Evolutionary conservation across 257 asterid species (phyloP), one percentile per base, ranked within the genome.

Genomic region (Solanum verrucosum): DNA sequence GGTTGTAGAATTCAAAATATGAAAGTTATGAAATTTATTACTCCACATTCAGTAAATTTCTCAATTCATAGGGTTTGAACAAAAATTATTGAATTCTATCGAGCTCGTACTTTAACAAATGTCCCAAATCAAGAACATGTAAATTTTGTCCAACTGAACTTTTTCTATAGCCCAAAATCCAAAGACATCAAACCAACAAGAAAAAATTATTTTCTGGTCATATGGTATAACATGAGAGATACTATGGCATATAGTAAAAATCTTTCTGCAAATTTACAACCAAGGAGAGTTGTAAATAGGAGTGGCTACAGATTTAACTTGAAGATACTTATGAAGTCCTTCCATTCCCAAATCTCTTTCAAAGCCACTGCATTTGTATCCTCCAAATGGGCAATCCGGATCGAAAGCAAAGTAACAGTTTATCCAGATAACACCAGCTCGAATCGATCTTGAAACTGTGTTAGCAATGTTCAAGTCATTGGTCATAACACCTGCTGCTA

Each of bases 401-500:
- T 93, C 96, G 11, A 95, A 95, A 10, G 94, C 96, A 21, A 93
- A 89, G 60, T 94, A 96, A 49, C 98, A 95, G 72, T 96, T 96
- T 59, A 96, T 93, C 98, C 98, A 95, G 65, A 96, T 91, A 1
- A 92, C 85, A 9, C 99, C 99, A 1, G 98, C 98, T 0, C 94
- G 93, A 6, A 96, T 90, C 20, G 98, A 95, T 90, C 98, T 92
- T 9, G 98, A 91, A 5, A 96, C 94, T 15, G 96, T 95, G 95
- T 96, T 96, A 16, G 96, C 97, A 4, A 87, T 93, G 95, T 96
- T 92, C 89, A 95, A 87, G 86, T 96, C 83, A 44, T 95, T 94
- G 10, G 98, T 95, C 98, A 96, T 93, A 0, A 96, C 65, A 5
- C 99, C 98, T 0, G 98, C 98, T 12, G 99, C 98, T 15, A 96